Conservation (phyloP, 148 eudicot genomes). For the Cornus controversa region DNA sequence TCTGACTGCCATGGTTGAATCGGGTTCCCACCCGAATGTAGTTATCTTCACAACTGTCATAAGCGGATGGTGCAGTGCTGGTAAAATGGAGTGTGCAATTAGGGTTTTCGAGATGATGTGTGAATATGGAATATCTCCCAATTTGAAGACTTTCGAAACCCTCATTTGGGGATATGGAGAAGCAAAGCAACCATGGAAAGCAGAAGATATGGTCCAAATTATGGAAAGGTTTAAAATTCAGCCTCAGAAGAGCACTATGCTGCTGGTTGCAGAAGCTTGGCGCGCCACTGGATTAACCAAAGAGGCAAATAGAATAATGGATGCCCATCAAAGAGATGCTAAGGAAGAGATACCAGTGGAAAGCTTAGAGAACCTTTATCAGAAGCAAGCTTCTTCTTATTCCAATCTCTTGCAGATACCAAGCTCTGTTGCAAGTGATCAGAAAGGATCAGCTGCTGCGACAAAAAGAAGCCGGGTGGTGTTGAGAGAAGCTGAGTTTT, state of each 20-base stretch:
- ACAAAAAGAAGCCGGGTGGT: constrained; percentile 38
- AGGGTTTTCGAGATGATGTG: constrained; percentile 54
- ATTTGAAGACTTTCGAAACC: constrained; percentile 77
- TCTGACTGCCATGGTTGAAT: constrained; percentile 44
- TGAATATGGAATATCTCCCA: constrained; percentile 53
- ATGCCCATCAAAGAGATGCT: constrained; percentile 9
- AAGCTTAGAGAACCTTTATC: constrained; percentile 29
- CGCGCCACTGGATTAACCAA: constrained; percentile 38
- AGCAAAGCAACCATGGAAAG: constrained; percentile 74
- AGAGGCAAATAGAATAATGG: constrained; percentile 31
- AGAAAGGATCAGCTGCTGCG: constrained; percentile 27
- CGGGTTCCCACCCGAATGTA: constrained; percentile 52
- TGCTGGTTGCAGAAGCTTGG: constrained; percentile 59
- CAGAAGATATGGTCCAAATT: constrained; percentile 54
- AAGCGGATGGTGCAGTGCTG: constrained; percentile 68
- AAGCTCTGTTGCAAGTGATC: constrained; percentile 31
- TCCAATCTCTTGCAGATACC: constrained; percentile 28
- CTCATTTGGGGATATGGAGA: constrained; percentile 71
- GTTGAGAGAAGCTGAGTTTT: constrained; percentile 36
- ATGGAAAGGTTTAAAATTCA: constrained; percentile 50
- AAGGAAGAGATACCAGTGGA: constrained; percentile 25
- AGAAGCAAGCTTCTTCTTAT: constrained; percentile 28
- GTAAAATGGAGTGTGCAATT: constrained; percentile 62
- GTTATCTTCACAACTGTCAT: constrained; percentile 78
- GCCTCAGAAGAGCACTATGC: constrained; percentile 54